Conservation (phyloP, 371 early-diverging fungal genomes). For the Syncephalis fuscata region DNA sequence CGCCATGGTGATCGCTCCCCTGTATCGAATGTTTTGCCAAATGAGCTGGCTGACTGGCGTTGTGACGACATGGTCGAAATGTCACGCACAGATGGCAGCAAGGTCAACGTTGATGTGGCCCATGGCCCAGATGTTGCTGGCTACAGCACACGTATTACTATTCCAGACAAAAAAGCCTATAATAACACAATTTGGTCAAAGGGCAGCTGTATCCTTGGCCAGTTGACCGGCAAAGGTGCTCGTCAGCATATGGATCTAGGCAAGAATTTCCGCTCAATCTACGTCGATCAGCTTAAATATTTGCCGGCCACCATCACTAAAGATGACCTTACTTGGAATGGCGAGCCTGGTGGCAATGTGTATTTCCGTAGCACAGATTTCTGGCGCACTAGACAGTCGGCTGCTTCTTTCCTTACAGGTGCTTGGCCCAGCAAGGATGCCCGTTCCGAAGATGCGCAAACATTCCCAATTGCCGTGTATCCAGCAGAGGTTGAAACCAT, state of each 20-base stretch:
- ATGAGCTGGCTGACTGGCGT: not conserved
- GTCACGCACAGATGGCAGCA: not conserved
- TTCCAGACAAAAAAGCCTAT: not conserved
- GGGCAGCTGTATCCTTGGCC: conserved; percentile 20
- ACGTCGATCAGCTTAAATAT: conserved; percentile 25
- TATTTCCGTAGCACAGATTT: too few species aligned
- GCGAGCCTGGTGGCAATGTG: too few species aligned
- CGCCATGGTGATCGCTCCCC: conserved; percentile 10
- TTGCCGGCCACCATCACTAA: conserved; percentile 8
- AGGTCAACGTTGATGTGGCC: conserved; percentile 4
- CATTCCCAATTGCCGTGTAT: conserved; percentile 19
- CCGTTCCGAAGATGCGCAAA: not conserved
- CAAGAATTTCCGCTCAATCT: conserved; percentile 22
- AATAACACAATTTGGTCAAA: not conserved
- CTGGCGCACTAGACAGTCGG: conserved; percentile 35
- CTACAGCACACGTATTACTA: not conserved
- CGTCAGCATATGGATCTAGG: conserved; percentile 26
- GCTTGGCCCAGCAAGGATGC: conserved; percentile 17
- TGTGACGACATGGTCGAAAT: not conserved
- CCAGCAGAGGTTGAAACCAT: conserved; percentile 28
- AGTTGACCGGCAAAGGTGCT: conserved; percentile 29
- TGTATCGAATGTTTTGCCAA: not conserved
- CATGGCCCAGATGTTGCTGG: not conserved
- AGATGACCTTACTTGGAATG: conserved; percentile 4
- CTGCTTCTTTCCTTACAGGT: conserved; percentile 24